These are phyloP conservation scores for Coffea canephora DNA, from an alignment of 257 asterid genomes.

Conservation along the genomic window DNA sequence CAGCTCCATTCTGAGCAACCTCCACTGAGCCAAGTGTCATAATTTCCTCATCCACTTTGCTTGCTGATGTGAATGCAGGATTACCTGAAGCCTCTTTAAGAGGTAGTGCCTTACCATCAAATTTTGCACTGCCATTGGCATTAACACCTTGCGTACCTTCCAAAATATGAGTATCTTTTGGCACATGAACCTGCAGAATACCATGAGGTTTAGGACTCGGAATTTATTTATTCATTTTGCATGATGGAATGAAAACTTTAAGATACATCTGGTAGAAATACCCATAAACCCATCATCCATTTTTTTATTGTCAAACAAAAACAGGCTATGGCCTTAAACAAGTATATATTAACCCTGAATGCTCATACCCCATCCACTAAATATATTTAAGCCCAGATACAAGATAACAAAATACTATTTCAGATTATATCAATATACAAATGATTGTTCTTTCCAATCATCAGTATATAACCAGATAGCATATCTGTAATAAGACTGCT, in stretches of 20 bases:
- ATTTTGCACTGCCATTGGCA: constrained; percentile 36
- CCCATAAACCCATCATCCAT: neutral
- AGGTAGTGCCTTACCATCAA: constrained; percentile 26
- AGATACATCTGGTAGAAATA: neutral
- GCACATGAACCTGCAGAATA: constrained; percentile 39
- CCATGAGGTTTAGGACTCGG: constrained; percentile 1
- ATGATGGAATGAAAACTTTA: neutral
- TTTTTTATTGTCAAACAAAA: neutral
- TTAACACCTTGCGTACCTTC: constrained; percentile 39
- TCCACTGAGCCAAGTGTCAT: constrained; percentile 30
- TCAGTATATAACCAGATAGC: neutral
- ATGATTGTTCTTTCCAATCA: neutral
- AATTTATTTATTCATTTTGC: neutral
- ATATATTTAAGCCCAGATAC: neutral
- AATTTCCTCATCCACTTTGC: constrained; percentile 26
- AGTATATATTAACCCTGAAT: neutral
- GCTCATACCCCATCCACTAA: neutral
- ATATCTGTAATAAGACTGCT: neutral
- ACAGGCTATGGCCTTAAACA: constrained; percentile 5
- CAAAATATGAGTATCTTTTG: constrained; percentile 28
- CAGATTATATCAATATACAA: neutral
- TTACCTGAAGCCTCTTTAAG: constrained; percentile 19
- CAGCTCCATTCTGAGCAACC: constrained; percentile 33
- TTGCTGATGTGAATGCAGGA: constrained; percentile 10
- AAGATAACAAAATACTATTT: neutral